Evolutionary conservation across 225 moss, liverwort and hornwort genomes (phyloP).

Genomic region (Sphagnum contortum): DNA sequence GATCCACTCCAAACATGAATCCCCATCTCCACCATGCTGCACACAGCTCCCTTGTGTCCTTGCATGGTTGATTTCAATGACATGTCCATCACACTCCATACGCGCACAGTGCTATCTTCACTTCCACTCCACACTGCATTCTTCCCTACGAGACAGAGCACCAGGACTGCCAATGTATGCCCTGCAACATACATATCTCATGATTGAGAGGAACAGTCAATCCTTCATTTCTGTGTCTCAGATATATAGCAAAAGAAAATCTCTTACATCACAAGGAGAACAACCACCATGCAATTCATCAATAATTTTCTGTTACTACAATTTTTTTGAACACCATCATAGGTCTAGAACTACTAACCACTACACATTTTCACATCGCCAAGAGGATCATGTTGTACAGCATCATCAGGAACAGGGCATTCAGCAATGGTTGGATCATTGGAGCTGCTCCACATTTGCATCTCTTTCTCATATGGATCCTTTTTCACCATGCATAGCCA

Average conservation of each 20-base stretch:
- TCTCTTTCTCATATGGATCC: constrained; percentile 20
- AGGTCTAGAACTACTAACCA: constrained; percentile 15
- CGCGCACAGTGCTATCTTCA: constrained; percentile 36
- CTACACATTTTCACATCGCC: constrained; percentile 24
- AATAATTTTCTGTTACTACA: too few relatives aligned
- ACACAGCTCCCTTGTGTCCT: constrained; percentile 36
- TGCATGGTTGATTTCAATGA: constrained; percentile 20
- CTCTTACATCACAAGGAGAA: too few relatives aligned
- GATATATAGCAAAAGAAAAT: too few relatives aligned
- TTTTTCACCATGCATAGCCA: constrained; percentile 46
- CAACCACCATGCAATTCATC: too few relatives aligned
- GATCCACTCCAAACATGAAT: constrained; percentile 60
- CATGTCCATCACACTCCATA: constrained; percentile 33
- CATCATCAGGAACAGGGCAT: constrained; percentile 30
- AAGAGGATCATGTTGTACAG: constrained; percentile 23
- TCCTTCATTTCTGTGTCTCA: background rate
- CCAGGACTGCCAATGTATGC: constrained; percentile 46
- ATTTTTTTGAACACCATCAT: too few relatives aligned
- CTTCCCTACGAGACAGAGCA: constrained; percentile 46
- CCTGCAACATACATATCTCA: constrained; percentile 15
- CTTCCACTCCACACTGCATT: constrained; percentile 55
- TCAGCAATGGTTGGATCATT: constrained; percentile 45
- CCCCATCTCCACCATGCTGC: constrained; percentile 37
- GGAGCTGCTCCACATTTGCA: constrained; percentile 57
- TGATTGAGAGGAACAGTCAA: background rate